Base-by-base conservation (phyloP, 1,284 basidiomycete species). In the Cryptococcus jaspeensis region DNA sequence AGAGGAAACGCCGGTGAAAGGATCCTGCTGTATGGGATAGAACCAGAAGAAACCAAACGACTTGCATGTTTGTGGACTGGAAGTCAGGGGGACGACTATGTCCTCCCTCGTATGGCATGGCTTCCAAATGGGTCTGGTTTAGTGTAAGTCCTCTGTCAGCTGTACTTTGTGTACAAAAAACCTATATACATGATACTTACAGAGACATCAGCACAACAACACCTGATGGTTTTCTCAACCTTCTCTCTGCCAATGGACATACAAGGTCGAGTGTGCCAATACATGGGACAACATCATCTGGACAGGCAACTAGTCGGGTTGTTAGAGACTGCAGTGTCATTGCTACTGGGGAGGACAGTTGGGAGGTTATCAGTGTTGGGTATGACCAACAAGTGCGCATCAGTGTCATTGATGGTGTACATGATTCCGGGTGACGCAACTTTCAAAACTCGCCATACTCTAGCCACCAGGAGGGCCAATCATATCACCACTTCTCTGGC, bases 41-140 rank as follows among this genome's bases (percentile, higher is more conserved):
- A 72, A 25, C 66, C 63, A 3, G 67, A 68, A 20, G 63, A 72
- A 64, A 71, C 69, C 1, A 67, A 73, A 22, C 63, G 74, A 25
- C 59, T 74, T n/a, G 71, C 59, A 2, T 71, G 67, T 48, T 52
- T 77, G 8, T 78, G 75, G 75, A 75, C 73, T 1, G 67, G 69
- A 0, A 44, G 62, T n/a, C 71, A 71, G 28, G 63, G 66, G 6
- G 76, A 78, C 57, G 66, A 70, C 18, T 77, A 71, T 51, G 73
- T 77, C n/a, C 62, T 77, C 13, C 75, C 76, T n/a, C 65, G 76
- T 18, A 73, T 79, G 62, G 62, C 64, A 1, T 78, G 75, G 73
- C 53, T 76, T n/a, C 75, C 75, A 0, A 66, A 73, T 50, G 75
- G 75, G 0, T 62, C 63, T 5, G 75, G 74, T 15, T 20, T 78